Conservation (phyloP, 148 eudicot genomes). For the Vaccinium macrocarpon region DNA sequence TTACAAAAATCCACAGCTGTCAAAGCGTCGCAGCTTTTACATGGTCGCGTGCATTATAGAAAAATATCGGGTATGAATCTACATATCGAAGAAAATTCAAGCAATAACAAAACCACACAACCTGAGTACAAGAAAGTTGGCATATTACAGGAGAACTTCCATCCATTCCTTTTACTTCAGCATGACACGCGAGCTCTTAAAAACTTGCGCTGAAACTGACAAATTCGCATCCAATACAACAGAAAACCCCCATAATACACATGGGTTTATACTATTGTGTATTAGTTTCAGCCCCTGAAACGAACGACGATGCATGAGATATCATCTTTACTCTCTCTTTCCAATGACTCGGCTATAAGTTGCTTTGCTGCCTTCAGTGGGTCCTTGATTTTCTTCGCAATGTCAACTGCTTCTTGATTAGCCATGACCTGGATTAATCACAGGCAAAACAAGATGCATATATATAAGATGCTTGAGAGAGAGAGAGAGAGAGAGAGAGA, state of each 20-base stretch:
- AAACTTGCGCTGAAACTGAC: neutral
- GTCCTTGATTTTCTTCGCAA: conserved; percentile 52
- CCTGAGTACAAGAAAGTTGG: neutral
- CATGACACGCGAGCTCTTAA: conserved; percentile 7
- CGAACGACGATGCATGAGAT: conserved; percentile 69
- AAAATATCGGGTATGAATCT: conserved; percentile 20
- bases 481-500: no score
- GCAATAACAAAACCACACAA: conserved; percentile 9
- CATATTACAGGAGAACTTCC: neutral
- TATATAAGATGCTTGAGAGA: no score
- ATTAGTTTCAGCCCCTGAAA: conserved; percentile 25
- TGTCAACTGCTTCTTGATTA: conserved; percentile 68
- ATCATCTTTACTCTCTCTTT: conserved; percentile 68
- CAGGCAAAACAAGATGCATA: neutral
- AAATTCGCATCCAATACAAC: conserved; percentile 5
- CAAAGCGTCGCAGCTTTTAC: neutral
- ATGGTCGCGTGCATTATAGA: neutral
- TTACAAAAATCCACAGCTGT: conserved; percentile 13
- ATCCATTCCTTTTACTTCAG: neutral
- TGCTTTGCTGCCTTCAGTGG: conserved; percentile 60
- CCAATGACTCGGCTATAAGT: conserved; percentile 45
- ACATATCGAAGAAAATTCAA: conserved; percentile 14
- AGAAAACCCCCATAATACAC: conserved; percentile 36
- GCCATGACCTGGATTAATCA: conserved; percentile 47
- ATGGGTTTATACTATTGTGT: conserved; percentile 6